Percentiles rank a stretch among this genome's conserved stretches.
phyloP scores from a whole-genome alignment of 1,139 yeast genomes.

The Kodamaea ohmeri region DNA sequence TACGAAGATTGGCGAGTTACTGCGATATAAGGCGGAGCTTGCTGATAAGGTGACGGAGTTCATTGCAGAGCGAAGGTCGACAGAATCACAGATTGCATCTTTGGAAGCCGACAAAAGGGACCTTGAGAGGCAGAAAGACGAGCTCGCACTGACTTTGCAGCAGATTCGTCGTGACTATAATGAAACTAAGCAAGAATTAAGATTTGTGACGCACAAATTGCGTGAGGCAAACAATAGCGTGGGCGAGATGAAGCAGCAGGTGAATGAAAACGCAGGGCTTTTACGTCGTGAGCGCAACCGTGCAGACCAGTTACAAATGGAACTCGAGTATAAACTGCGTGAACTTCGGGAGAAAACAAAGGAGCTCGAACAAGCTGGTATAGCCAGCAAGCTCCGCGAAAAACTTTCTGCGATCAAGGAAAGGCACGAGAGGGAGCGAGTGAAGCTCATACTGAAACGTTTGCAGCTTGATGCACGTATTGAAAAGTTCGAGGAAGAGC shows the following conservation, averaged over 20 bases:
- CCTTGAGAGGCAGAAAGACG: not conserved
- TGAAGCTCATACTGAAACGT: slow-evolving; percentile 13
- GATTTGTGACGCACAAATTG: not conserved
- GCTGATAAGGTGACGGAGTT: no score
- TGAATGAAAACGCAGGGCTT: not conserved
- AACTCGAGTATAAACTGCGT: slow-evolving; percentile 6
- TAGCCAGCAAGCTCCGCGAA: slow-evolving; percentile 6
- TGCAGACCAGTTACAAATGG: slow-evolving; percentile 6
- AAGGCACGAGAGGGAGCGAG: slow-evolving; percentile 10
- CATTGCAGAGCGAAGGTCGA: no score
- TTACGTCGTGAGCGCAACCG: slow-evolving; percentile 7
- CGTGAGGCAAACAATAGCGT: slow-evolving; percentile 1
- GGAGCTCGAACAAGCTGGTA: slow-evolving; percentile 6
- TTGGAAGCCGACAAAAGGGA: no score
- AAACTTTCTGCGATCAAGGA: slow-evolving; percentile 14
- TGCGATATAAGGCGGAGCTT: no score
- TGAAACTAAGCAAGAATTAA: not conserved
- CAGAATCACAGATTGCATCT: no score
- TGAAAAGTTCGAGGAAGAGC: slow-evolving; percentile 14
- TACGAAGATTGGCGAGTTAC: no score
- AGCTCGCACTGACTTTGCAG: no score
- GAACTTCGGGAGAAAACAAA: slow-evolving; percentile 7
- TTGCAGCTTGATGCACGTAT: slow-evolving; percentile 12
- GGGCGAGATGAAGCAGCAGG: not conserved
- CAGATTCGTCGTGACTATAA: no score